Evolutionary conservation across 129 eudicot species (phyloP), one percentile per base, ranked within the genome.

Genomic region (Deinandra increscens): DNA sequence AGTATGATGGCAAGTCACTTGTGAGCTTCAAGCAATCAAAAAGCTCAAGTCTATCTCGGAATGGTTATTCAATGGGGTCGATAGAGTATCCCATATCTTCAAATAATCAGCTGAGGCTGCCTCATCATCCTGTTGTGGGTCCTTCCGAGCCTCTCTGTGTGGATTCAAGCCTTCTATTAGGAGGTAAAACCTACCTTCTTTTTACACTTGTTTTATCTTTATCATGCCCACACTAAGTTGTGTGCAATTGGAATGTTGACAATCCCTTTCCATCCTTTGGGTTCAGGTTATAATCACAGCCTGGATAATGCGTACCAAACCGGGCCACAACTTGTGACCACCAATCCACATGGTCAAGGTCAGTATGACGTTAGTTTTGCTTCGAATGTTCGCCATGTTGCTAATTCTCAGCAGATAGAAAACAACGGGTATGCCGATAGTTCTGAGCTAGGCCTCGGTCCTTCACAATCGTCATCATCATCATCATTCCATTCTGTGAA

Each of bases 1-100:
- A 90, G 85, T 90, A 90, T 72, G 97, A 90, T 75, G 97, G 95
- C 9, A 84, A 87, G 73, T 84, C 97, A 22, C 85, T 87, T 46
- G 56, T 87, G 73, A 78, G 78, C 82, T 80, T 79, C 50, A 84
- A 90, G 79, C 88, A 90, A 72, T 79, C 74, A 50, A 80, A 84
- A 79, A 81, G 83, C 68, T 72, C 83, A 18, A 56, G 54, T 72
- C 60, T 77, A 31, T 78, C 89, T 9, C 71, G 67, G 36, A 87
- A 77, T 29, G 84, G 83, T 54, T 79, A 74, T 74, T 80, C 84
- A 39, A 49, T 60, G 69, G 89, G 85, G 22, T 66, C 91, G 10
- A 56, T 77, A 17, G 83, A 83, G 73, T 83, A 82, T 66, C 82
- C 97, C 36, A 71, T 70, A 74, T 61, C 81, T 68, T 66, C 79